Base-by-base conservation (phyloP, 2,329 filamentous ascomycete genomes). In the Sordariomycetes sp. region DNA sequence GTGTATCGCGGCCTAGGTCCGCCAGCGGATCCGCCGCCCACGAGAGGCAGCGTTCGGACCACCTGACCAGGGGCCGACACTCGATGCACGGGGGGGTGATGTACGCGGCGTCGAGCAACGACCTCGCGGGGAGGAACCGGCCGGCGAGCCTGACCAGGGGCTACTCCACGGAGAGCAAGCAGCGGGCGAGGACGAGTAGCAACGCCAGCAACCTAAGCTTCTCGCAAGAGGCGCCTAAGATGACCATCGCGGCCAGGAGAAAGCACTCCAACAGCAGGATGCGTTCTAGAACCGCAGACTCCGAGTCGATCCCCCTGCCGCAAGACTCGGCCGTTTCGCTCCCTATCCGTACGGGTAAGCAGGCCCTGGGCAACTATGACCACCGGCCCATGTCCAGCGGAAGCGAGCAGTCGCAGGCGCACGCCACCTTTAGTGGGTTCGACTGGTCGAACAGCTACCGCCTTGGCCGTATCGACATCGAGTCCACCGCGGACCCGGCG, bases 401-500 rank as follows among this genome's bases (percentile, higher is more conserved):
- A 6, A 24, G 22, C n/a, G 46, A 50, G 11, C n/a, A 6, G 8
- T 32, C 28, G 20, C n/a, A 50, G 5, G 20, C 18, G 2, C 20
- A 50, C 22, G 3, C n/a, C n/a, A n/a, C 18, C 35, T 48, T n/a
- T 7, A 46, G 20, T 16, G 28, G 32, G 3, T 14, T 10, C 4
- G n/a, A 28, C 24, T 53, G 51, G 51, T n/a, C 51, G 25, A 53
- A 34, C 22, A 20, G n/a, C 22, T 52, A 46, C 20, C 28, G 50
- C 14, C 35, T 50, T 18, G 58, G 58, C 12, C 58, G 51, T 8
- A 54, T 59, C 11, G 58, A 59, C 25, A 32, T 59, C 34, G 58
- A 59, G 50, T 48, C 48, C 18, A 53, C n/a, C 35, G 48, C 28
- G 7, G 56, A 57, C 16, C 53, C 51, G 16, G 20, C 25, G 16